Conservation (phyloP, 2,329 filamentous ascomycete genomes). For the Amesomyces nigricolor region DNA sequence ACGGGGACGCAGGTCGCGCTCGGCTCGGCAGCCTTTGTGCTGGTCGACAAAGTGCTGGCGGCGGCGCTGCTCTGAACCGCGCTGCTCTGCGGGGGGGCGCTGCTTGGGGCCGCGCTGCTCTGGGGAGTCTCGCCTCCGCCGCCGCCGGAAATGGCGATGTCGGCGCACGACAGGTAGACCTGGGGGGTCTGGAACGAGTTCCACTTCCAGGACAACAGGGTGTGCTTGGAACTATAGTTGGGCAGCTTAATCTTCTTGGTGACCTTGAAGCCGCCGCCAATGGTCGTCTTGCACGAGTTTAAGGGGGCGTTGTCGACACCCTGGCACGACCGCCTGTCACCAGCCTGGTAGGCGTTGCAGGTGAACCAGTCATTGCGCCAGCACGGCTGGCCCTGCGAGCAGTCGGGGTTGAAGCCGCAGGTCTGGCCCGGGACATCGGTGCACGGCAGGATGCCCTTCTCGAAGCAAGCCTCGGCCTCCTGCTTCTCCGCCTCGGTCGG, state of each 20-base stretch:
- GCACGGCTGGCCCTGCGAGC: slow-evolving; percentile 38
- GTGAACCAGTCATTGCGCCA: slow-evolving; percentile 51
- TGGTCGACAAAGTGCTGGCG: slow-evolving; percentile 20
- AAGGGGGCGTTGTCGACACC: slow-evolving; percentile 42
- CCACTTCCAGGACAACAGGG: slow-evolving; percentile 48
- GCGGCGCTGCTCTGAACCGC: slow-evolving; percentile 13
- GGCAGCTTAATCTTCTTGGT: slow-evolving; percentile 48
- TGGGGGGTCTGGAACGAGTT: slow-evolving; percentile 51
- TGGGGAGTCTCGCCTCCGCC: slow-evolving; percentile 17
- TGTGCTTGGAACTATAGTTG: slow-evolving; percentile 44
- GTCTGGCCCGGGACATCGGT: slow-evolving; percentile 45
- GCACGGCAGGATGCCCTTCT: slow-evolving; percentile 42
- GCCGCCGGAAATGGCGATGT: slow-evolving; percentile 40
- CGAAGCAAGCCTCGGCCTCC: slow-evolving; percentile 48
- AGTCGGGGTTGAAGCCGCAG: slow-evolving; percentile 46
- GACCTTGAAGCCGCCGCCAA: slow-evolving; percentile 49
- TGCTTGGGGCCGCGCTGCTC: slow-evolving; percentile 6
- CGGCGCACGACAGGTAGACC: slow-evolving; percentile 49
- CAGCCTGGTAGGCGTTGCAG: slow-evolving; percentile 41
- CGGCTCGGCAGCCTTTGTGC: slow-evolving; percentile 20
- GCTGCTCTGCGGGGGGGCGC: slow-evolving; percentile 11
- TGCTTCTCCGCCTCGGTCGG: slow-evolving; percentile 49
- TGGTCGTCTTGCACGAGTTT: slow-evolving; percentile 46
- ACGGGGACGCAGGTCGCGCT: slow-evolving; percentile 30
- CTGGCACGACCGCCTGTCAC: slow-evolving; percentile 36